These are phyloP conservation scores for Pichia sp. DNA, from an alignment of 1,139 yeast genomes.

Conservation along the genomic window DNA sequence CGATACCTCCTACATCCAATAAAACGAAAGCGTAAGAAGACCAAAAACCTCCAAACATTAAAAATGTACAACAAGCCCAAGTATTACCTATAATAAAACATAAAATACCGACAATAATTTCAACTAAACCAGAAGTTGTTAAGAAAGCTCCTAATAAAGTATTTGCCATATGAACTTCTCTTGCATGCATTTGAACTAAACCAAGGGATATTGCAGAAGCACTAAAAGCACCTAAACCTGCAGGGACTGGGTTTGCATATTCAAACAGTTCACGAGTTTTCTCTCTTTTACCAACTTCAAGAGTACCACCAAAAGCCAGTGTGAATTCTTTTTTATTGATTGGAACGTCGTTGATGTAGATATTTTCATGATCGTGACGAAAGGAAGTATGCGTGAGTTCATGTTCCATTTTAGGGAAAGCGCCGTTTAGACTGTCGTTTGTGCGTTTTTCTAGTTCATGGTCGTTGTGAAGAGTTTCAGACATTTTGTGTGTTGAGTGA, in stretches of 20 bases:
- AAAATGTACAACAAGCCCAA: constrained; percentile 41
- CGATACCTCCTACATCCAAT: constrained; percentile 50
- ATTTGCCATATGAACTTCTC: constrained; percentile 33
- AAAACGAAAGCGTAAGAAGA: constrained; percentile 55
- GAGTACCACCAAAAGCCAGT: constrained; percentile 32
- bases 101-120: constrained; percentile 44
- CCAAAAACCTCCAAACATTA: constrained; percentile 76
- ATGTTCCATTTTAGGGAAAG: constrained; percentile 9
- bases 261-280: constrained; percentile 24
- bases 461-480: constrained; percentile 7
- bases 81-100: constrained; percentile 37
- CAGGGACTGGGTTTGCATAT: constrained; percentile 34
- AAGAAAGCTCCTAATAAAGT: constrained; percentile 37
- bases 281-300: constrained; percentile 28
- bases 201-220: constrained; percentile 29
- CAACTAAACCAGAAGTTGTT: constrained; percentile 45
- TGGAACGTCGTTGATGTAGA: constrained; percentile 31
- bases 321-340: constrained; percentile 30
- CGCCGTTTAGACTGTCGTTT: constrained; percentile 2
- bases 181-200: constrained; percentile 33
- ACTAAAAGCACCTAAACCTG: constrained; percentile 32
- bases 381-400: constrained; percentile 15
- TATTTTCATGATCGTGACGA: constrained; percentile 23
- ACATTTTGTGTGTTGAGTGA: constrained; percentile 13
- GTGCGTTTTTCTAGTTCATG: constrained; percentile 25